A percentile compares a stretch with the other conserved stretches of the same genome.
Evolutionary conservation across 2,329 filamentous ascomycete genomes (phyloP).

Genomic region (Penicillium vulpinum): DNA sequence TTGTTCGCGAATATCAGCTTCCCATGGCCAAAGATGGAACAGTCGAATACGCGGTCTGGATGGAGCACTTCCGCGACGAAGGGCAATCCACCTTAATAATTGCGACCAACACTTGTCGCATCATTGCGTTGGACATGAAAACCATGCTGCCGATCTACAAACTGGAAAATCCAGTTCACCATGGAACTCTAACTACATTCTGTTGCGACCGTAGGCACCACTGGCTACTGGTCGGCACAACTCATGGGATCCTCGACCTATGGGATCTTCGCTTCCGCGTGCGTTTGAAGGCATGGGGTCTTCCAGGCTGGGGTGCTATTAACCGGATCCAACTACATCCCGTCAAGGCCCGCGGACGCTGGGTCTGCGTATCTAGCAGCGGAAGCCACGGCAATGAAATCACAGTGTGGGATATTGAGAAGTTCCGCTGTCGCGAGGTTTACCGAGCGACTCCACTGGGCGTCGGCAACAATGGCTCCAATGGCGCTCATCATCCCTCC

Average conservation of each 20-base stretch:
- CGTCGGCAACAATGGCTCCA: conserved; percentile 16
- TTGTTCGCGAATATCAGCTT: conserved; percentile 80
- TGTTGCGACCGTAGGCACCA: conserved; percentile 81
- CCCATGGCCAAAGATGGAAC: conserved; percentile 31
- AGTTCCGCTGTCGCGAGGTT: conserved; percentile 81
- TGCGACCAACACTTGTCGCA: conserved; percentile 79
- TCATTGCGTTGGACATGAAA: conserved; percentile 82
- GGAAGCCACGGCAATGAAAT: conserved; percentile 79
- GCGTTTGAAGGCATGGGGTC: conserved; percentile 81
- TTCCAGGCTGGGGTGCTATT: conserved; percentile 77
- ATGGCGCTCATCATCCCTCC: conserved; percentile 54
- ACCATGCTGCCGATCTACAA: conserved; percentile 80
- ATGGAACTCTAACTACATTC: conserved; percentile 89
- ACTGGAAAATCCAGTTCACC: conserved; percentile 83
- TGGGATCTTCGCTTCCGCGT: conserved; percentile 97
- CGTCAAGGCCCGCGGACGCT: conserved; percentile 72
- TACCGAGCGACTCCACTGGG: conserved; percentile 62
- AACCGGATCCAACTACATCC: conserved; percentile 79
- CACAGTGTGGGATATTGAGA: conserved; percentile 94
- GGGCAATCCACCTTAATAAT: conserved; percentile 78
- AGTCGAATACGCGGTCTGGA: conserved; percentile 81
- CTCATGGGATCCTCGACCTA: conserved; percentile 86
- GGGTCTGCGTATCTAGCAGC: conserved; percentile 85
- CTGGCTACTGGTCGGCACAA: conserved; percentile 89
- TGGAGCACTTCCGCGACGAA: conserved; percentile 86